These are phyloP conservation scores for Leccinum variicolor DNA, from an alignment of 768 basidiomycete species.

Conservation along the genomic window DNA sequence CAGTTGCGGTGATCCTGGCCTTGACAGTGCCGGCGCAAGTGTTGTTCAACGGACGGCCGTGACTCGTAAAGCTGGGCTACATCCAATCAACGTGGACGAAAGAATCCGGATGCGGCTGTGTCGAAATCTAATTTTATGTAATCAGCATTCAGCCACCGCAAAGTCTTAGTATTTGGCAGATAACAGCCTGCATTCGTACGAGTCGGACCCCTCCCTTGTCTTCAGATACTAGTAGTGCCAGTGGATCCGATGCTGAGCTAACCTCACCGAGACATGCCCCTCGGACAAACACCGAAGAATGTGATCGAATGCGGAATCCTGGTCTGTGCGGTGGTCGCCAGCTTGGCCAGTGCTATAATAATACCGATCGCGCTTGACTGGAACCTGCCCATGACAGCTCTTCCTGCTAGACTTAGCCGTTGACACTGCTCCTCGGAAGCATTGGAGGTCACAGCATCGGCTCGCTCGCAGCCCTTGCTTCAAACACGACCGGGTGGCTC, in stretches of 20 bases:
- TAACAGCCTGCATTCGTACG: too few species aligned
- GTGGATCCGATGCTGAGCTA: constrained; percentile 66
- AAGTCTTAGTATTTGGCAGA: too few species aligned
- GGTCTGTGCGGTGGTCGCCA: constrained; percentile 85
- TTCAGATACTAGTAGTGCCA: constrained; percentile 34
- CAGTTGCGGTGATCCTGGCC: too few species aligned
- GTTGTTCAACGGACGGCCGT: too few species aligned
- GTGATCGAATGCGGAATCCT: constrained; percentile 66
- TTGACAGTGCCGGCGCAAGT: too few species aligned
- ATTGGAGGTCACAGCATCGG: constrained; percentile 64
- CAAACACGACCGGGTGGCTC: constrained; percentile 38
- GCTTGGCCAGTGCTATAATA: constrained; percentile 63
- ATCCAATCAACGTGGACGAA: too few species aligned
- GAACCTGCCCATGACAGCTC: constrained; percentile 91
- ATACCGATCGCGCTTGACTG: constrained; percentile 86
- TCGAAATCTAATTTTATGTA: too few species aligned
- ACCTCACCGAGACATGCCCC: constrained; percentile 50
- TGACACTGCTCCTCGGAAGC: constrained; percentile 73
- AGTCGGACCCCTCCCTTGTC: too few species aligned
- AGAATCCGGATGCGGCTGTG: too few species aligned
- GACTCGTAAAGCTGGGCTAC: too few species aligned
- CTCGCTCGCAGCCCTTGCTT: constrained; percentile 50
- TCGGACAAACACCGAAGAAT: constrained; percentile 36
- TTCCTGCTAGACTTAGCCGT: constrained; percentile 68
- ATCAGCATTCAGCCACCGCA: too few species aligned